Evolutionary conservation across 495 filamentous ascomycete species (phyloP).

Genomic region (Penicillium flavigenum): DNA sequence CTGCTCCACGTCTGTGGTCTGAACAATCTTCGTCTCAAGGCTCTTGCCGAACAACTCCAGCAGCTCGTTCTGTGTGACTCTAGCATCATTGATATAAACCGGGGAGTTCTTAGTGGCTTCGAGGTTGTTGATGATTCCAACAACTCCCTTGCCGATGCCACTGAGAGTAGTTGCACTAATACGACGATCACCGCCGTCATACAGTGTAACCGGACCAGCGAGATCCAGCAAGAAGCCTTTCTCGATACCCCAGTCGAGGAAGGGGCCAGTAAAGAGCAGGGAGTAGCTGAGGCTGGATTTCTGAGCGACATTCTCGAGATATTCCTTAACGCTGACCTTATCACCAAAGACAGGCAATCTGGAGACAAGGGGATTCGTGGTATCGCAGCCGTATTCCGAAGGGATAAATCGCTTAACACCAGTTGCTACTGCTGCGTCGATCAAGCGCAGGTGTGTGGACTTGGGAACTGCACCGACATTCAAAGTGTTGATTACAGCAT

Average conservation of each 20-base stretch:
- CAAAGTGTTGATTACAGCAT: conserved; percentile 40
- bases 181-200: conserved; percentile 53
- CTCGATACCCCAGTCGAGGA: conserved; percentile 54
- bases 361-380: conserved; percentile 37
- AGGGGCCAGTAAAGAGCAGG: conserved; percentile 47
- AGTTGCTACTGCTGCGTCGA: conserved; percentile 60
- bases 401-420: conserved; percentile 64
- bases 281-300: conserved; percentile 48
- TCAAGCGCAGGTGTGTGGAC: conserved; percentile 44
- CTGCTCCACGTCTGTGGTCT: conserved; percentile 44
- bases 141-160: conserved; percentile 50
- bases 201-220: conserved; percentile 43
- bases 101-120: conserved; percentile 55
- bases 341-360: conserved; percentile 43
- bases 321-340: conserved; percentile 51
- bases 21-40: conserved; percentile 38
- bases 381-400: conserved; percentile 60
- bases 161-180: conserved; percentile 49
- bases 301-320: conserved; percentile 44
- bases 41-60: conserved; percentile 50
- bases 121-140: conserved; percentile 48
- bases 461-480: conserved; percentile 29
- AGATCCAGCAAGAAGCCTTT: conserved; percentile 40
- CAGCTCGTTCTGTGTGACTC: conserved; percentile 55
- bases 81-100: conserved; percentile 50